Evolutionary conservation across 768 basidiomycete genomes (phyloP).

Genomic region (Kwoniella sp.): DNA sequence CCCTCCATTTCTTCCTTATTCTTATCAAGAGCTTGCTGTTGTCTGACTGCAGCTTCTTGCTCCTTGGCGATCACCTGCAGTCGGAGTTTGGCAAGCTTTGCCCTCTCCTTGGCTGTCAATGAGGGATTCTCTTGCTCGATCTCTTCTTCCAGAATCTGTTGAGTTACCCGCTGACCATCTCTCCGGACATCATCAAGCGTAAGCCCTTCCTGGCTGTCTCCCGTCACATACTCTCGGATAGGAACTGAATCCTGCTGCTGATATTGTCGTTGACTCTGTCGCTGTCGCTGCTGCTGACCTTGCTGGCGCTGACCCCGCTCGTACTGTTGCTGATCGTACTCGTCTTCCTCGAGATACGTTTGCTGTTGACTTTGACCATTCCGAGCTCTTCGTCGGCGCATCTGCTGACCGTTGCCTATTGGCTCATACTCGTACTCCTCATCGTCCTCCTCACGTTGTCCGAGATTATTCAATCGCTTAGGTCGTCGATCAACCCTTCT

Average conservation of each 20-base stretch:
- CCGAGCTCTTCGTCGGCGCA: neutral
- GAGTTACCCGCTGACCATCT: neutral
- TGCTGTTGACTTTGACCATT: neutral
- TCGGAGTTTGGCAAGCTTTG: slow-evolving; percentile 8
- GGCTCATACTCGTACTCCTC: slow-evolving; percentile 14
- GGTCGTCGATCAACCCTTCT: neutral
- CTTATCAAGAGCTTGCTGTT: neutral
- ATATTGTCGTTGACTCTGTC: neutral
- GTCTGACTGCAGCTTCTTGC: neutral
- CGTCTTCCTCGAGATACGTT: neutral
- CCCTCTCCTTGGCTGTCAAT: neutral
- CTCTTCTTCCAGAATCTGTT: slow-evolving; percentile 4
- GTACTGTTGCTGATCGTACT: neutral
- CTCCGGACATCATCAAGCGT: neutral
- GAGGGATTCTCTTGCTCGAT: slow-evolving; percentile 12
- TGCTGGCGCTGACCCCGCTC: neutral
- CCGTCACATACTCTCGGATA: neutral
- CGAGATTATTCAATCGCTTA: neutral
- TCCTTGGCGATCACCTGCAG: slow-evolving; percentile 2
- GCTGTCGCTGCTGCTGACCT: slow-evolving; percentile 5
- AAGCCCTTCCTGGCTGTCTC: neutral
- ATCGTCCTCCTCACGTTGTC: slow-evolving; percentile 9
- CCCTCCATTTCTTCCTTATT: neutral
- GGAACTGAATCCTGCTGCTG: neutral
- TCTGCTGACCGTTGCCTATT: neutral